Conservation (phyloP, 1,284 basidiomycete genomes). For the Cystobasidiaceae sp. region DNA sequence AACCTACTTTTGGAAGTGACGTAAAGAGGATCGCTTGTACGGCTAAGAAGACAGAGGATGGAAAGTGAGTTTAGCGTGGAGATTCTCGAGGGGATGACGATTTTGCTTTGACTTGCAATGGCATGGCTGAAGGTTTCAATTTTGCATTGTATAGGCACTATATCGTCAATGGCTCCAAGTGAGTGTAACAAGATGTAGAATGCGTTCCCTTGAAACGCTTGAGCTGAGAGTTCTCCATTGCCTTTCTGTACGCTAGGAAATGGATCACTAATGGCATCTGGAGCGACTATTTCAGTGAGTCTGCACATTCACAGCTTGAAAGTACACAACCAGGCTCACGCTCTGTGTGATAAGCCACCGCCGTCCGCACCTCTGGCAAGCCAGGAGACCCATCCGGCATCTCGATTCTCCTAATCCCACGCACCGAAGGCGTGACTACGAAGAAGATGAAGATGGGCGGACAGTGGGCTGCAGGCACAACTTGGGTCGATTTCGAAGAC, state of each 20-base stretch:
- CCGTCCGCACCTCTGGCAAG: slow-evolving; percentile 48
- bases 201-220: neutral
- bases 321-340: too few species aligned
- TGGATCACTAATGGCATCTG: slow-evolving; percentile 46
- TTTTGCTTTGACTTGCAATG: neutral
- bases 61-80: slow-evolving; percentile 30
- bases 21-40: slow-evolving; percentile 45
- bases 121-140: too few species aligned
- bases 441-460: slow-evolving; percentile 31
- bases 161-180: slow-evolving; percentile 47
- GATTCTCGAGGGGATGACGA: neutral
- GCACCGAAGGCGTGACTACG: slow-evolving; percentile 38
- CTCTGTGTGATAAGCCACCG: slow-evolving; percentile 40
- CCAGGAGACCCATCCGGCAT: slow-evolving; percentile 46
- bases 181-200: too few species aligned
- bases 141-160: slow-evolving; percentile 38
- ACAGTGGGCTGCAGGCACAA: slow-evolving; percentile 44
- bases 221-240: neutral
- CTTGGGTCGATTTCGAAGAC: slow-evolving; percentile 46
- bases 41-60: slow-evolving; percentile 43
- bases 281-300: slow-evolving; percentile 36
- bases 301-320: too few species aligned
- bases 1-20: slow-evolving; percentile 44
- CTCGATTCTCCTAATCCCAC: slow-evolving; percentile 45
- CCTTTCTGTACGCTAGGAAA: slow-evolving; percentile 1